Percentiles rank a stretch among this genome's conserved stretches.
Evolutionary conservation across 2,329 filamentous ascomycete species (phyloP).

Genomic region (Aspergillus oerlinghausenensis): DNA sequence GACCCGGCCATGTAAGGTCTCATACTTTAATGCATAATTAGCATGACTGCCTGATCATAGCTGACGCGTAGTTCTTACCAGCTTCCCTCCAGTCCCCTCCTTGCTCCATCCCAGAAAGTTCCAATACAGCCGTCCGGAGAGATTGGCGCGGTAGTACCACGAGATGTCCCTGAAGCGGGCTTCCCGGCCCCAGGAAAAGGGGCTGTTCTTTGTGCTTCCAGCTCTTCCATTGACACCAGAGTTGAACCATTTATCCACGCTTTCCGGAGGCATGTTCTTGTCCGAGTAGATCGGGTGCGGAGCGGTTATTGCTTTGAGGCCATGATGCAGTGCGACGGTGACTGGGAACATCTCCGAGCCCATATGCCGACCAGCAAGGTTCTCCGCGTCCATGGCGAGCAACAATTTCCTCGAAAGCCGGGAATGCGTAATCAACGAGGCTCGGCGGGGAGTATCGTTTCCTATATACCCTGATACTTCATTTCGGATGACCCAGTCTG

Average conservation of each 20-base stretch:
- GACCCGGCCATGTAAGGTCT: slow-evolving; percentile 15
- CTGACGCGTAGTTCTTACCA: slow-evolving; percentile 3
- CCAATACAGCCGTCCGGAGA: slow-evolving; percentile 30
- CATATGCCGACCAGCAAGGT: slow-evolving; percentile 67
- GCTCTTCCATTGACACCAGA: slow-evolving; percentile 26
- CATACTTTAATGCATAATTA: slow-evolving; percentile 4
- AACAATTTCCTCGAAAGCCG: slow-evolving; percentile 68
- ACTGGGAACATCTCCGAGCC: slow-evolving; percentile 77
- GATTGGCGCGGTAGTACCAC: slow-evolving; percentile 30
- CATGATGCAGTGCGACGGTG: slow-evolving; percentile 68
- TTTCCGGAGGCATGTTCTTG: slow-evolving; percentile 55
- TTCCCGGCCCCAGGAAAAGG: slow-evolving; percentile 31
- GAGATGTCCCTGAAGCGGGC: slow-evolving; percentile 30
- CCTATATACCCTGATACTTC: slow-evolving; percentile 40
- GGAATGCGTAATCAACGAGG: slow-evolving; percentile 73
- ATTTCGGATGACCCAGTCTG: slow-evolving; percentile 57
- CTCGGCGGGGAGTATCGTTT: slow-evolving; percentile 62
- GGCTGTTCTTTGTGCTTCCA: slow-evolving; percentile 28
- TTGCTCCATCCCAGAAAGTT: slow-evolving; percentile 30
- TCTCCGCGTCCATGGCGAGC: slow-evolving; percentile 73
- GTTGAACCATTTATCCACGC: slow-evolving; percentile 29
- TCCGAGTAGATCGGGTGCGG: slow-evolving; percentile 79
- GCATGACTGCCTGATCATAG: not conserved
- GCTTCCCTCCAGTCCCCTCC: slow-evolving; percentile 14
- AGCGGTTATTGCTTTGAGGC: slow-evolving; percentile 71